Evolutionary conservation across 345 rosid species (phyloP).

Genomic region (Adansonia digitata): DNA sequence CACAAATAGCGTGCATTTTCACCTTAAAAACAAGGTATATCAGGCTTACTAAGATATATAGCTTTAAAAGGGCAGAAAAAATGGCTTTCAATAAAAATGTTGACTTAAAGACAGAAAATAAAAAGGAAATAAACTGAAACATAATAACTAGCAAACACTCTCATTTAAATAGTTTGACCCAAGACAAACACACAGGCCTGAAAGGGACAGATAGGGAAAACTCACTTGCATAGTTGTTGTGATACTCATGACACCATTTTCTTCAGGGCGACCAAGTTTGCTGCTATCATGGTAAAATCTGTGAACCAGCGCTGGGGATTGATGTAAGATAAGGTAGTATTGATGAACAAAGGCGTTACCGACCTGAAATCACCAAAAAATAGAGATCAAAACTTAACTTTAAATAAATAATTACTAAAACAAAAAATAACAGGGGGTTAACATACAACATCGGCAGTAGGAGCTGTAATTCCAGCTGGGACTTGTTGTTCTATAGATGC

Average conservation of each 20-base stretch:
- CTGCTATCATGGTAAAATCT: constrained; percentile 89
- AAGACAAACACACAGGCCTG: neutral
- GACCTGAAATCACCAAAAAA: constrained; percentile 38
- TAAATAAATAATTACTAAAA: neutral
- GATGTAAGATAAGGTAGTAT: constrained; percentile 81
- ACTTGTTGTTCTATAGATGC: constrained; percentile 45
- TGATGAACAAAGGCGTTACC: constrained; percentile 95
- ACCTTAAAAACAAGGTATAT: neutral
- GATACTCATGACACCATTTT: constrained; percentile 56
- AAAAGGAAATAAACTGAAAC: neutral
- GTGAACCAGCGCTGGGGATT: constrained; percentile 86
- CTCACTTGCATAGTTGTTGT: constrained; percentile 88
- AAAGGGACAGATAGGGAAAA: neutral
- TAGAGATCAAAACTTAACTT: neutral
- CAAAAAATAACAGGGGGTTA: neutral
- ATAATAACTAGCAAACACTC: neutral
- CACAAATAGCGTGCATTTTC: neutral
- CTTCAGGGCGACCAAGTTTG: constrained; percentile 89
- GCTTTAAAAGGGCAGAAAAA: neutral
- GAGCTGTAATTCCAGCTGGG: constrained; percentile 34
- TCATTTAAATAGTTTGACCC: neutral
- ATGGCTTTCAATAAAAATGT: neutral
- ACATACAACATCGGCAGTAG: constrained; percentile 31
- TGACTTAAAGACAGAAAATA: neutral
- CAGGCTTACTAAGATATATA: neutral